Percentiles rank a stretch among this genome's conserved stretches.
Evolutionary conservation across 1,139 yeast genomes (phyloP).

Genomic region (Martiniozyma asiatica): DNA sequence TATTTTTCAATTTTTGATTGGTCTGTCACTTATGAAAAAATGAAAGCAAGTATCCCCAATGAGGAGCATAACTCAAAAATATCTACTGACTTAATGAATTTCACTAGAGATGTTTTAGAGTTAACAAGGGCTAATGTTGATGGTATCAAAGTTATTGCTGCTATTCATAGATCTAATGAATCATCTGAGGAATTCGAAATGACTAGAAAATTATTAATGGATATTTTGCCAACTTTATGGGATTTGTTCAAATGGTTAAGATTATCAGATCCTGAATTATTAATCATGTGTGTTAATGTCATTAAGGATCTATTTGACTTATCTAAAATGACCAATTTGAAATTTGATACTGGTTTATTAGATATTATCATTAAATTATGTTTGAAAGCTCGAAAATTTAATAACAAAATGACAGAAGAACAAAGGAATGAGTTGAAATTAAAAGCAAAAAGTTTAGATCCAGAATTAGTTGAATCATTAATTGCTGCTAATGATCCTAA

Average conservation of each 20-base stretch:
- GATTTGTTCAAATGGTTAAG: slow-evolving; percentile 70
- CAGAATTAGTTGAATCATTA: slow-evolving; percentile 34
- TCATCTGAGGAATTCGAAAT: slow-evolving; percentile 7
- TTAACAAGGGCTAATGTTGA: slow-evolving; percentile 57
- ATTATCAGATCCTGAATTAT: slow-evolving; percentile 63
- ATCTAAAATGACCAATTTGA: slow-evolving; percentile 33
- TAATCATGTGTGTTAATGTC: slow-evolving; percentile 62
- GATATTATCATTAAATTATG: slow-evolving; percentile 51
- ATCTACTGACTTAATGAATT: slow-evolving; percentile 23
- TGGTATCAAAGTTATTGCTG: slow-evolving; percentile 46
- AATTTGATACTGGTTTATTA: slow-evolving; percentile 39
- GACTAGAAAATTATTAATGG: slow-evolving; percentile 22
- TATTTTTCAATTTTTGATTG: slow-evolving; percentile 60
- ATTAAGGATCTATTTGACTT: slow-evolving; percentile 57
- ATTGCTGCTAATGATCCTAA: not conserved
- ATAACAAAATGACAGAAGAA: slow-evolving; percentile 48
- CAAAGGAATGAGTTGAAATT: slow-evolving; percentile 48
- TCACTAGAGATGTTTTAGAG: slow-evolving; percentile 79
- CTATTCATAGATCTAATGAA: slow-evolving; percentile 17
- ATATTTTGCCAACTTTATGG: slow-evolving; percentile 39
- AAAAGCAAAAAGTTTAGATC: slow-evolving; percentile 45
- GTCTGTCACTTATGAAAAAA: slow-evolving; percentile 26
- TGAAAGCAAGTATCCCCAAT: slow-evolving; percentile 13
- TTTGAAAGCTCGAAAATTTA: slow-evolving; percentile 50
- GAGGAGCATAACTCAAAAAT: slow-evolving; percentile 14